Conservation (phyloP, 140 eudicot species). For the Stevia rebaudiana region DNA sequence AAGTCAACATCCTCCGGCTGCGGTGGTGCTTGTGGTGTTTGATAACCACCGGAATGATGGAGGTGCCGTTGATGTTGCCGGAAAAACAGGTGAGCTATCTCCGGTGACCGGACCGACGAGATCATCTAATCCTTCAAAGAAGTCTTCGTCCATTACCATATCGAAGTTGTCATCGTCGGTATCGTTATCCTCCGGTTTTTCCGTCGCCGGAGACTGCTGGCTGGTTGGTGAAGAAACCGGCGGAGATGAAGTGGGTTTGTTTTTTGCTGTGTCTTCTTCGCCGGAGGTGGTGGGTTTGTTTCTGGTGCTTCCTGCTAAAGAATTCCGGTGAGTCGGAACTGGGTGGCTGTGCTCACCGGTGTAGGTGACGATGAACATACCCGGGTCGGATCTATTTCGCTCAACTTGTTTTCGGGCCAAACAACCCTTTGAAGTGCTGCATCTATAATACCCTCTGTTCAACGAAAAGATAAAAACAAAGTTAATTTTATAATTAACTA, state of each 20-base stretch:
- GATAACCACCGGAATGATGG: slow-evolving; percentile 42
- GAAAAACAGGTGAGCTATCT: slow-evolving; percentile 18
- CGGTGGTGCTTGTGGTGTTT: slow-evolving; percentile 42
- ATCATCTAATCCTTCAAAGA: slow-evolving; percentile 71
- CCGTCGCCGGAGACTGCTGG: slow-evolving; percentile 51
- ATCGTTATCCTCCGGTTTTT: slow-evolving; percentile 45
- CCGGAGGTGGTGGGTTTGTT: slow-evolving; percentile 50
- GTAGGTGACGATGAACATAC: slow-evolving; percentile 79
- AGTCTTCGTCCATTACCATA: slow-evolving; percentile 49
- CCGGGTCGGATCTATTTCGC: slow-evolving; percentile 94
- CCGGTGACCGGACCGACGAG: slow-evolving; percentile 38
- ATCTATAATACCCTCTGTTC: slow-evolving; percentile 90
- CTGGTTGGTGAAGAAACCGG: slow-evolving; percentile 48
- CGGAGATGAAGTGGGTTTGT: slow-evolving; percentile 43
- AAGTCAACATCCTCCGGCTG: slow-evolving; percentile 62
- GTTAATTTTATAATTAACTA: slow-evolving; percentile 6
- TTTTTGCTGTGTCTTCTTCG: slow-evolving; percentile 19
- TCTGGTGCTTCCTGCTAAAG: slow-evolving; percentile 93
- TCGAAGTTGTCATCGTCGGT: slow-evolving; percentile 59
- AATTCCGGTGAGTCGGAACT: slow-evolving; percentile 91
- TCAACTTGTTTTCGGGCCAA: slow-evolving; percentile 97
- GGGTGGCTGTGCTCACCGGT: slow-evolving; percentile 94
- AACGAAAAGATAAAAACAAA: neutral
- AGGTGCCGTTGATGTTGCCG: slow-evolving; percentile 19
- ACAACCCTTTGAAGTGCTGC: slow-evolving; percentile 95